Evolutionary conservation across 208 protist species (phyloP).

Genomic region (Leishmania tarentolae): DNA sequence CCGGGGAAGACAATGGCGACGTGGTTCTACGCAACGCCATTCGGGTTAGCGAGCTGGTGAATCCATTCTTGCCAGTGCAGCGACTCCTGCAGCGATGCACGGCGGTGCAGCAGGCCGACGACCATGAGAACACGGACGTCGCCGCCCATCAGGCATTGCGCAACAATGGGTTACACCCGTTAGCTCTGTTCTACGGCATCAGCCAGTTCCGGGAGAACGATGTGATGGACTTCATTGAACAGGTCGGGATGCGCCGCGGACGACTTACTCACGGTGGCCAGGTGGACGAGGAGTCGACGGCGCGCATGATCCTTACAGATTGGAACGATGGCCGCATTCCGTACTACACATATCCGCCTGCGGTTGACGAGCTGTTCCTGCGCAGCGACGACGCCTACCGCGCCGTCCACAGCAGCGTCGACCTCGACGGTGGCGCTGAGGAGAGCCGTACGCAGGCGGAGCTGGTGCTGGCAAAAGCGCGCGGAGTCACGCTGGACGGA

Average conservation of each 20-base stretch:
- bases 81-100: slow-evolving; percentile 90
- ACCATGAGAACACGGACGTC: slow-evolving; percentile 50
- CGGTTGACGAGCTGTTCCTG: slow-evolving; percentile 57
- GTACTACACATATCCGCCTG: slow-evolving; percentile 96
- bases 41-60: slow-evolving; percentile 93
- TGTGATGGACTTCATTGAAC: slow-evolving; percentile 85
- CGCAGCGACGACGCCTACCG: slow-evolving; percentile 30
- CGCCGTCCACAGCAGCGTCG: background rate
- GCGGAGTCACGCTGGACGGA: slow-evolving; percentile 73
- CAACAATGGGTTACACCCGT: slow-evolving; percentile 52
- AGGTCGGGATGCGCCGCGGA: slow-evolving; percentile 80
- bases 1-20: slow-evolving; percentile 87
- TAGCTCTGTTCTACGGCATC: slow-evolving; percentile 86
- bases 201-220: slow-evolving; percentile 67
- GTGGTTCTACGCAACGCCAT: slow-evolving; percentile 96
- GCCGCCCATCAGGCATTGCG: slow-evolving; percentile 21
- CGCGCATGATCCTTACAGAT: slow-evolving; percentile 93
- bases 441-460: slow-evolving; percentile 36
- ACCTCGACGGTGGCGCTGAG: slow-evolving; percentile 15
- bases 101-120: slow-evolving; percentile 40
- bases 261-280: slow-evolving; percentile 85
- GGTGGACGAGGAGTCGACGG: slow-evolving; percentile 92
- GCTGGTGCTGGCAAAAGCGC: slow-evolving; percentile 39
- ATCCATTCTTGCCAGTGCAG: slow-evolving; percentile 92
- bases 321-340: slow-evolving; percentile 96